Percentiles rank a stretch among this genome's conserved stretches.
Conservation (phyloP, 805 yeast genomes). For the Lachancea cidri region DNA sequence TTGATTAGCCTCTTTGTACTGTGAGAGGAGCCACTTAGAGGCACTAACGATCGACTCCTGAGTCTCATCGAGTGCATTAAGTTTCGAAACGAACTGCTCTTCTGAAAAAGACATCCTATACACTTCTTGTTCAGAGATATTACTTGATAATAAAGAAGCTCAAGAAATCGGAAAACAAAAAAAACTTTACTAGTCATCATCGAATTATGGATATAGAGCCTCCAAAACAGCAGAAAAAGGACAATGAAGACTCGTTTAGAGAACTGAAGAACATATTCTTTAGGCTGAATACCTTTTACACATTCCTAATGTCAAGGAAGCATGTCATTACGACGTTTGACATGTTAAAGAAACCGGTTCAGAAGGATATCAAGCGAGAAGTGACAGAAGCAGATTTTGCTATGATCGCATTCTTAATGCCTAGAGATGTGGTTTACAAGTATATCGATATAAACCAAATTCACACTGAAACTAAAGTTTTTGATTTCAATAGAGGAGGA, state of each 20-base stretch:
- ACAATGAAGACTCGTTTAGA: constrained; percentile 19
- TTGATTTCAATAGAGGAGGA: constrained; percentile 40
- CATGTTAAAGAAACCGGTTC: constrained; percentile 47
- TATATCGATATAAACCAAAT: constrained; percentile 77
- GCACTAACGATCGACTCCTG: constrained; percentile 32
- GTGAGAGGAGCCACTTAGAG: constrained; percentile 31
- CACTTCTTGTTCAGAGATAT: background rate
- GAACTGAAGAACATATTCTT: constrained; percentile 46
- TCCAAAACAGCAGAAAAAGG: background rate
- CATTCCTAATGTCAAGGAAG: constrained; percentile 56
- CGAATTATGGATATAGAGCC: constrained; percentile 19
- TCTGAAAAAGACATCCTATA: constrained; percentile 24
- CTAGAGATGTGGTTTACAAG: constrained; percentile 63
- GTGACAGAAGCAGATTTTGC: constrained; percentile 56
- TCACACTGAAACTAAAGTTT: constrained; percentile 34
- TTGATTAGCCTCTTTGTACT: constrained; percentile 22
- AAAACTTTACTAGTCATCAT: constrained; percentile 8
- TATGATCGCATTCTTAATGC: constrained; percentile 53
- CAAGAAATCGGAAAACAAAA: constrained; percentile 1
- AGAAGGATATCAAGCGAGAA: constrained; percentile 42
- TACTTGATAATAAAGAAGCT: background rate
- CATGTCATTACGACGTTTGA: constrained; percentile 56
- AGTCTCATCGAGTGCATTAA: constrained; percentile 29
- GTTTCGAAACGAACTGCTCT: constrained; percentile 24
- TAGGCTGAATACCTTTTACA: constrained; percentile 53